Conservation (phyloP, 1,284 basidiomycete species). For the Lignosus rhinocerotis region DNA sequence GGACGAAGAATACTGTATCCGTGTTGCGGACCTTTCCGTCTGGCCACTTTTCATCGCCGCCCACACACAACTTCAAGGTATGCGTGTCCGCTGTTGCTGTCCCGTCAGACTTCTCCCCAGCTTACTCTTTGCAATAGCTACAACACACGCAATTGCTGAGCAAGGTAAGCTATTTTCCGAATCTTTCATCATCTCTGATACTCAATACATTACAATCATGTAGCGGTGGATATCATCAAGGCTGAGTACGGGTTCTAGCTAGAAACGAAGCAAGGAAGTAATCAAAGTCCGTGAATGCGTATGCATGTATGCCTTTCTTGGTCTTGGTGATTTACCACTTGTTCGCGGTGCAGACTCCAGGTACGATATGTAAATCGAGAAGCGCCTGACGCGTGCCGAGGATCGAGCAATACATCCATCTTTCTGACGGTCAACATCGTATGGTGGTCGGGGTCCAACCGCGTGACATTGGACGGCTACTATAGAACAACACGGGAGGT, state of each 20-base stretch:
- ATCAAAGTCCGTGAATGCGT: too few species aligned
- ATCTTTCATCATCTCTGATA: neutral
- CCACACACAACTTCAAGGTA: conserved; percentile 25
- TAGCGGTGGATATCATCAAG: conserved; percentile 16
- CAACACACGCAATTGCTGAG: conserved; percentile 31
- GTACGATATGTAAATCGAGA: too few species aligned
- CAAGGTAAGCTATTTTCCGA: conserved; percentile 20
- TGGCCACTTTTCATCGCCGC: conserved; percentile 24
- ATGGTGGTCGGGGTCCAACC: too few species aligned
- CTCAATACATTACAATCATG: neutral
- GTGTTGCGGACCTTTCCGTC: conserved; percentile 36
- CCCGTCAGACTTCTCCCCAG: neutral
- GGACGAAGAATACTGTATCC: conserved; percentile 36
- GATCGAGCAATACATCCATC: too few species aligned
- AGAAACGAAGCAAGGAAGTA: neutral
- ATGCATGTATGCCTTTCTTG: too few species aligned
- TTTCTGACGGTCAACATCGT: too few species aligned
- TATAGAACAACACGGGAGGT: too few species aligned
- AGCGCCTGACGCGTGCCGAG: too few species aligned
- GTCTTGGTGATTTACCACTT: neutral
- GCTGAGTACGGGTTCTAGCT: neutral
- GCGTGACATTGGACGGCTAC: too few species aligned
- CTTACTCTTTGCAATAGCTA: conserved; percentile 14
- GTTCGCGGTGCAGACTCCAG: too few species aligned
- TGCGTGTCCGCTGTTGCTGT: too few species aligned